A percentile compares a stretch with the other conserved stretches of the same genome.
Evolutionary conservation across 345 rosid genomes (phyloP).

Genomic region (Aethionema arabicum): DNA sequence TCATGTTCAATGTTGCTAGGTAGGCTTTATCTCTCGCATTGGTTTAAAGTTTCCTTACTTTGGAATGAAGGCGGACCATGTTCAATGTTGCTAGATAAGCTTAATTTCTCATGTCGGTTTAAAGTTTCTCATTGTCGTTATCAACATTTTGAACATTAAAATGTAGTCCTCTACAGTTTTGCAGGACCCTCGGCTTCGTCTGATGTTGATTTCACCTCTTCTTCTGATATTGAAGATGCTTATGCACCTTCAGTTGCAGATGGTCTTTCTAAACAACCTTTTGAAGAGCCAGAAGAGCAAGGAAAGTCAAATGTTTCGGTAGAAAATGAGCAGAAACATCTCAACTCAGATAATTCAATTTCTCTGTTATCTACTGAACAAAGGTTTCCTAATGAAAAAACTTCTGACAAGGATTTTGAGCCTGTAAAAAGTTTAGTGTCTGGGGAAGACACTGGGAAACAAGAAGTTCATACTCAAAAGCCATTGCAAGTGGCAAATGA

Average conservation of each 20-base stretch:
- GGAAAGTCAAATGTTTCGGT: constrained; percentile 31
- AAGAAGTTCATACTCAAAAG: constrained; percentile 34
- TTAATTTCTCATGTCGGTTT: constrained; percentile 25
- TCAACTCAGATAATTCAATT: constrained; percentile 36
- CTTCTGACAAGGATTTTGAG: constrained; percentile 28
- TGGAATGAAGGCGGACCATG: constrained; percentile 84
- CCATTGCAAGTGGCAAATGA: constrained; percentile 35
- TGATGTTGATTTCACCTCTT: constrained; percentile 37
- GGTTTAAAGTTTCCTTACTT: constrained; percentile 44
- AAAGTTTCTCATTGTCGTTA: constrained; percentile 11
- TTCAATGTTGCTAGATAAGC: constrained; percentile 76
- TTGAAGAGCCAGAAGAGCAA: constrained; percentile 37
- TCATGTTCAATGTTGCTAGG: constrained; percentile 81
- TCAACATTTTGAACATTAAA: constrained; percentile 26
- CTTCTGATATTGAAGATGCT: constrained; percentile 58
- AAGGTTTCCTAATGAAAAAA: constrained; percentile 18
- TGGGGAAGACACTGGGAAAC: constrained; percentile 37
- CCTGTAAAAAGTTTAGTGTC: constrained; percentile 33
- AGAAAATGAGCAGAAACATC: constrained; percentile 36
- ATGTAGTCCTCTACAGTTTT: constrained; percentile 47
- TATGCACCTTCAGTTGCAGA: constrained; percentile 33
- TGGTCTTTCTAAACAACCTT: constrained; percentile 37
- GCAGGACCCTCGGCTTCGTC: constrained; percentile 42
- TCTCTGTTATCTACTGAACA: constrained; percentile 29
- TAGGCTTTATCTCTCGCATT: constrained; percentile 33